A percentile compares a stretch with the other conserved stretches of the same genome.
phyloP scores from a whole-genome alignment of 768 basidiomycete genomes.

The Boletales sp. region DNA sequence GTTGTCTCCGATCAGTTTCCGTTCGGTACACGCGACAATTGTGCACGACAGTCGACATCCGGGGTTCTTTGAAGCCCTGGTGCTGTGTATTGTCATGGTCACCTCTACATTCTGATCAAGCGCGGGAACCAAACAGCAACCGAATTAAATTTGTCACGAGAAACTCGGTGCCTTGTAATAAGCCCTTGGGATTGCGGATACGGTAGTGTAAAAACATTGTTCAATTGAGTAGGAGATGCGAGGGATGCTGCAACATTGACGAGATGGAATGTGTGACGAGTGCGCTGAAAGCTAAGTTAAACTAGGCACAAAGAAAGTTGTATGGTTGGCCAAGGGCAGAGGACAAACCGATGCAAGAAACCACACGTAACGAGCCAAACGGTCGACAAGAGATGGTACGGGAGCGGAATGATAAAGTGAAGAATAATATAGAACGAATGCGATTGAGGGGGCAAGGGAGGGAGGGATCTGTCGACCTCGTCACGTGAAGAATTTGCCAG shows the following conservation, averaged over 20 bases:
- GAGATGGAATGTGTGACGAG: slow-evolving; percentile 29
- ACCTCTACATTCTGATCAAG: slow-evolving; percentile 13
- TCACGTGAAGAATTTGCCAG: slow-evolving; percentile 46
- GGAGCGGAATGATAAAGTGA: slow-evolving; percentile 66
- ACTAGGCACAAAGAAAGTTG: slow-evolving; percentile 30
- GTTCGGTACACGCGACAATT: not conserved
- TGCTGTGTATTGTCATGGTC: slow-evolving; percentile 16
- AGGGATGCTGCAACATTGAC: slow-evolving; percentile 46
- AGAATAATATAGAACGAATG: slow-evolving; percentile 77
- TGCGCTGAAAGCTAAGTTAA: slow-evolving; percentile 29
- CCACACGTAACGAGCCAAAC: slow-evolving; percentile 33
- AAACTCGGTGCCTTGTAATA: slow-evolving; percentile 24
- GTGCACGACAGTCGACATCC: not conserved
- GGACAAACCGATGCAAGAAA: slow-evolving; percentile 31
- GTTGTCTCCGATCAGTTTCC: no score
- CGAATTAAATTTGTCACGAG: slow-evolving; percentile 5
- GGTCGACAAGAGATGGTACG: slow-evolving; percentile 33
- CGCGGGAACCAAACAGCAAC: slow-evolving; percentile 10
- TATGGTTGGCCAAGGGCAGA: slow-evolving; percentile 21
- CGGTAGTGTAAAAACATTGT: slow-evolving; percentile 38
- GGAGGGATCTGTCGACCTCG: slow-evolving; percentile 53
- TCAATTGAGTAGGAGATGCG: slow-evolving; percentile 36
- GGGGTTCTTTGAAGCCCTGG: not conserved
- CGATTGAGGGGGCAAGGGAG: slow-evolving; percentile 40
- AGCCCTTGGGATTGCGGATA: slow-evolving; percentile 30